Percentiles rank a stretch among this genome's conserved stretches.
Conservation (phyloP, 2,329 filamentous ascomycete species). For the Aspergillus phoenicis region DNA sequence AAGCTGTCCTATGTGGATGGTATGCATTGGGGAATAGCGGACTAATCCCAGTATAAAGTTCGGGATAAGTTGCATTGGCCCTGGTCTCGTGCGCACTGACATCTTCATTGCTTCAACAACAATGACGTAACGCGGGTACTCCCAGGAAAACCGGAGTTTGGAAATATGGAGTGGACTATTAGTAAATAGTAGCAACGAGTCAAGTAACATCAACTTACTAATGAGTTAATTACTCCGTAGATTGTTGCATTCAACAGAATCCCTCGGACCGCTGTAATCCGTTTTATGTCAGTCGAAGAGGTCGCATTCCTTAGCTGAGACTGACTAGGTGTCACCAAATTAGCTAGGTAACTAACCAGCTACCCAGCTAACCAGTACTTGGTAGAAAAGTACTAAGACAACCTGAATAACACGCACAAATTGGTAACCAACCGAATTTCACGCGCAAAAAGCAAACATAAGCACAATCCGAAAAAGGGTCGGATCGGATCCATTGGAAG, state of each 20-base stretch:
- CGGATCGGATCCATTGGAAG: not conserved
- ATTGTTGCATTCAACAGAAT: not conserved
- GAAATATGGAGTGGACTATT: not conserved
- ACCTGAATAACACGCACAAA: not conserved
- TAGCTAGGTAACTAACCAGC: too few relatives aligned
- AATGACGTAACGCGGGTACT: conserved; percentile 6
- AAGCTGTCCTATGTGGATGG: not conserved
- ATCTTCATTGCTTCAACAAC: conserved; percentile 8
- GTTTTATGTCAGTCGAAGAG: not conserved
- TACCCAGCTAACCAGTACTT: too few relatives aligned
- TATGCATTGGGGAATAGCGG: not conserved
- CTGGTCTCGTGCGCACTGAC: conserved; percentile 10
- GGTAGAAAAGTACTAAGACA: too few relatives aligned
- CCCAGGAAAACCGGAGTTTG: not conserved
- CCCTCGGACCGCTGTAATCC: conserved; percentile 4
- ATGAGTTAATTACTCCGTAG: too few relatives aligned
- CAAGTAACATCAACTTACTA: too few relatives aligned
- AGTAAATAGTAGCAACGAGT: too few relatives aligned
- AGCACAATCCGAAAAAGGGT: not conserved
- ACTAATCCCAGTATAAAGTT: conserved; percentile 1
- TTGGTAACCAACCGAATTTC: not conserved
- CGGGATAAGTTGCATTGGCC: conserved; percentile 1
- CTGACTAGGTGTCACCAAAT: not conserved
- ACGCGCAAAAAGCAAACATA: not conserved
- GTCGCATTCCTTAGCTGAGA: not conserved